Evolutionary conservation across 148 eudicot genomes (phyloP).

Genomic region (Rhododendron mucronatum): DNA sequence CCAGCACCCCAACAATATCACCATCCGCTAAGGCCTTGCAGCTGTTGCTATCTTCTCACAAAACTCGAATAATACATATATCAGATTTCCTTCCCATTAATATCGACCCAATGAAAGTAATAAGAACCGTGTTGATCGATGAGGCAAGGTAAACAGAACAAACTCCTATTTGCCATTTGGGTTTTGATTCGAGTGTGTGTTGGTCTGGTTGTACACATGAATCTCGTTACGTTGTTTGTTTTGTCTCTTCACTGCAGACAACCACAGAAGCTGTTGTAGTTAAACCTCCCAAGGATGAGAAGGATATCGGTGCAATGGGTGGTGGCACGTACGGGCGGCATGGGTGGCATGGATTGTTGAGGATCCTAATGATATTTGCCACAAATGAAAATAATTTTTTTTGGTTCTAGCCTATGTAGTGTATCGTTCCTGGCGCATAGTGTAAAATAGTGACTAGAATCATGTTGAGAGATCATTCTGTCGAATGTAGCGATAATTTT

Average conservation of each 20-base stretch:
- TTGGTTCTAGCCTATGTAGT: not conserved
- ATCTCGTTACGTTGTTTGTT: not conserved
- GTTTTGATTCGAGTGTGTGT: not conserved
- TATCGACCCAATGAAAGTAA: slow-evolving; percentile 86
- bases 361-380: not conserved
- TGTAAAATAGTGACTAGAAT: not conserved
- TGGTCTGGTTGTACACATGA: not conserved
- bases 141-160: slow-evolving; percentile 56
- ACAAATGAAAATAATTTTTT: not conserved
- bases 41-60: no score
- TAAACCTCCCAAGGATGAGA: slow-evolving; percentile 46
- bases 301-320: slow-evolving; percentile 42
- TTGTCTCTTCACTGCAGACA: slow-evolving; percentile 35
- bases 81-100: no score
- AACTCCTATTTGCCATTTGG: not conserved
- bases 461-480: not conserved
- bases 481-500: not conserved
- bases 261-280: slow-evolving; percentile 16
- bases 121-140: slow-evolving; percentile 72
- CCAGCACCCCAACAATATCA: not conserved
- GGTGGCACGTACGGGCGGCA: slow-evolving; percentile 33
- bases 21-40: no score
- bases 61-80: no score
- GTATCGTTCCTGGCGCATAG: not conserved
- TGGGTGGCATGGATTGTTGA: slow-evolving; percentile 45